Conservation (phyloP, 2,329 filamentous ascomycete genomes). For the Paecilomyces formosus region DNA sequence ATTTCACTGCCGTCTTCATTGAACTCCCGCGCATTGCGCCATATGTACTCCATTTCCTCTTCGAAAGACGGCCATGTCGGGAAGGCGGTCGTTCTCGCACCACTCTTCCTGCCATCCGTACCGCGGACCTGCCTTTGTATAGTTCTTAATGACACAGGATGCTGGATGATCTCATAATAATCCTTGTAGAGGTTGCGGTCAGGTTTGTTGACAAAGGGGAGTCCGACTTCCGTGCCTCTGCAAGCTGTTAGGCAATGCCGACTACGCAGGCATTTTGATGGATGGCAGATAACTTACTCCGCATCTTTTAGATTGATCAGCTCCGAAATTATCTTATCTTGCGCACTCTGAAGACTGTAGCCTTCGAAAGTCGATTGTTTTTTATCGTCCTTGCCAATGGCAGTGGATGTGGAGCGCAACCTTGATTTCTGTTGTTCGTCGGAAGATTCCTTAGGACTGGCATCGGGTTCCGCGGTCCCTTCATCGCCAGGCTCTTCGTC, state of each 20-base stretch:
- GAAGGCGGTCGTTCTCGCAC: constrained; percentile 58
- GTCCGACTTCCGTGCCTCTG: constrained; percentile 60
- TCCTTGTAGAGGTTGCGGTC: constrained; percentile 64
- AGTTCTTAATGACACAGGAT: constrained; percentile 70
- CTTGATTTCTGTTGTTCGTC: not conserved
- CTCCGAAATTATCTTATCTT: constrained; percentile 76
- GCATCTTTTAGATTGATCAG: constrained; percentile 35
- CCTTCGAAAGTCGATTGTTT: constrained; percentile 60
- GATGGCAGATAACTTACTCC: constrained; percentile 33
- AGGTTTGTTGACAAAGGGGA: constrained; percentile 72
- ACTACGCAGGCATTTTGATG: not conserved
- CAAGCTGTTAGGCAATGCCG: constrained; percentile 10
- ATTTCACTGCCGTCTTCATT: constrained; percentile 90
- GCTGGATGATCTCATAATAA: constrained; percentile 77
- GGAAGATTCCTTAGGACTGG: not conserved
- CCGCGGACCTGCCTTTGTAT: constrained; percentile 72
- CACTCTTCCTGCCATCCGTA: constrained; percentile 58
- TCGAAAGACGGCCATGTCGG: constrained; percentile 78
- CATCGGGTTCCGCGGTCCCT: not conserved
- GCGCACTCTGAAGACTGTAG: constrained; percentile 72
- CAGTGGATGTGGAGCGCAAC: constrained; percentile 12
- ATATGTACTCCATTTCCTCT: constrained; percentile 70
- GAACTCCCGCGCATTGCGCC: constrained; percentile 81
- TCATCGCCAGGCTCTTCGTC: constrained; percentile 35
- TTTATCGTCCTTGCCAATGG: constrained; percentile 44